Base-by-base conservation (phyloP, 1,284 basidiomycete genomes). In the Fomitiporia mediterranea region DNA sequence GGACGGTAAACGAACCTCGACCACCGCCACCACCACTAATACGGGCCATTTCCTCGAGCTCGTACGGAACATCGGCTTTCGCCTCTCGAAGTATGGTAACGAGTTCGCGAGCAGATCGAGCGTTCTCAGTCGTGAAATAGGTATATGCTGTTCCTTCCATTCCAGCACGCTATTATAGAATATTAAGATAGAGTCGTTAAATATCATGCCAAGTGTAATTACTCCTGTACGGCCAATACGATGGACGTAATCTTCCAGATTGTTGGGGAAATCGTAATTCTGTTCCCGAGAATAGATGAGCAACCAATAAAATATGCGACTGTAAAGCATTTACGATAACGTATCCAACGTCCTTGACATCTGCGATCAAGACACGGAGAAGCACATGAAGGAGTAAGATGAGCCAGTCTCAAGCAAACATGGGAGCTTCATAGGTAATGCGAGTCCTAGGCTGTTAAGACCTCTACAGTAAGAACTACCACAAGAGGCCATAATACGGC, bases 201-300 rank as follows among this genome's bases (percentile, higher is more conserved):
- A 53, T 37, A 19, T 13, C 4, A 30, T 30, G 21, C 30, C 42
- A 32, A 27, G 21, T 17, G 61, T 65, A 46, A 23, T 11, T 59
- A 68, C 67, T 52, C 67, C 67, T 39, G 67, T 68, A 62, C 75
- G 73, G 42, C 74, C 75, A 60, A 77, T 77, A 50, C 77, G 74
- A 63, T 77, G 73, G 42, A 76, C 70, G 64, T 74, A 74, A 66
- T 76, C 74, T 66, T 77, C 75, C 44, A 71, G 72, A 67, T 76
- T 76, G 69, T 78, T 81, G 46, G 79, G 77, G 74, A 81, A 81
- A 66, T 81, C 79, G 68, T 78, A 79, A 70, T 75, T 76, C 67
- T 68, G 35, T 66, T 72, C n/a, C n/a, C n/a, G n/a, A 66, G 63
- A 69, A 68, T 34, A 44, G 63, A 57, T 37, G 47, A 52, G 52